phyloP scores from a whole-genome alignment of 441 rosid species.

The Adansonia rubrostipa region DNA sequence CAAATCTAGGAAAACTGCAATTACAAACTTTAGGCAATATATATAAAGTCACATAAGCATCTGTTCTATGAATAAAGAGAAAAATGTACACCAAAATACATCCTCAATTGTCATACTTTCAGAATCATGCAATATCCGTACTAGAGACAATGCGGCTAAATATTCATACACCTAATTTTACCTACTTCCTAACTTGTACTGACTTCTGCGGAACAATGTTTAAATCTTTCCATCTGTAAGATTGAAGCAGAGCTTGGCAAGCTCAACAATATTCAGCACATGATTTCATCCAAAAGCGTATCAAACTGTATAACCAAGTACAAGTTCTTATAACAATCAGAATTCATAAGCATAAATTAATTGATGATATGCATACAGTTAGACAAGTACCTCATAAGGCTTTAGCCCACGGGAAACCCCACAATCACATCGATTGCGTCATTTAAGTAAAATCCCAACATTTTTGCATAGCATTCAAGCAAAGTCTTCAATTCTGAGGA shows the following conservation, averaged over 20 bases:
- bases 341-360: not conserved
- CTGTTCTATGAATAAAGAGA: constrained; percentile 10
- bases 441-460: constrained; percentile 72
- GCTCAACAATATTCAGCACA: constrained; percentile 23
- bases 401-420: constrained; percentile 66
- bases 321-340: not conserved
- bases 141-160: not conserved
- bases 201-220: not conserved
- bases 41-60: not conserved
- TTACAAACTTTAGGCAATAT: not conserved
- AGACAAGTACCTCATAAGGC: constrained; percentile 36
- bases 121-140: not conserved
- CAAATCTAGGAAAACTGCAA: not conserved
- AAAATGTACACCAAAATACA: not conserved
- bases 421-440: constrained; percentile 64
- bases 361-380: constrained; percentile 9
- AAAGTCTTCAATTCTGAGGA: constrained; percentile 64
- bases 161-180: constrained; percentile 7
- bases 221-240: not conserved
- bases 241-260: constrained; percentile 26
- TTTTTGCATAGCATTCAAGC: constrained; percentile 75
- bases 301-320: not conserved
- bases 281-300: constrained; percentile 9
- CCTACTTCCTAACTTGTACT: not conserved
- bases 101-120: constrained; percentile 10